phyloP scores from a whole-genome alignment of 441 rosid species.

The Corymbia calophylla region DNA sequence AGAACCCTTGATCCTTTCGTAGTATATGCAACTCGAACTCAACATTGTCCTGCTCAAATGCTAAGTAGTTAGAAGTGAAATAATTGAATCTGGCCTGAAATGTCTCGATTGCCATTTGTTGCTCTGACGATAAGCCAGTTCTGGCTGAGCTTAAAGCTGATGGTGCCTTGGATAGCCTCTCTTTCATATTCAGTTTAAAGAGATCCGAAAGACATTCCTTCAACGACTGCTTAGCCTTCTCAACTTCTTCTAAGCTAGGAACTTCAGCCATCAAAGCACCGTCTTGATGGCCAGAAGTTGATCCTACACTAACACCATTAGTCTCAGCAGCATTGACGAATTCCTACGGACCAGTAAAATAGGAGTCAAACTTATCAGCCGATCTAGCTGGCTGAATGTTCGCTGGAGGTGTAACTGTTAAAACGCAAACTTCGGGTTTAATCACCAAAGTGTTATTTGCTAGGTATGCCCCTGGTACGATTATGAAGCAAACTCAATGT shows the following conservation, averaged over 20 bases:
- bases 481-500: not conserved
- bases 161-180: not conserved
- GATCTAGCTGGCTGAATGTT: not conserved
- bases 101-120: not conserved
- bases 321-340: not conserved
- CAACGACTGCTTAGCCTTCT: not conserved
- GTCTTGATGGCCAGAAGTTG: not conserved
- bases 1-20: not conserved
- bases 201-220: not conserved
- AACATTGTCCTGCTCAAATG: not conserved
- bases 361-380: not conserved
- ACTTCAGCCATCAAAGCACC: not conserved
- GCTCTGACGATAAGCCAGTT: not conserved
- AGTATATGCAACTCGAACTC: slow-evolving; percentile 2
- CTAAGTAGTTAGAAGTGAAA: not conserved
- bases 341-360: not conserved
- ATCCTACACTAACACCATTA: not conserved
- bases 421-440: not conserved
- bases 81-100: not conserved
- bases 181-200: slow-evolving; percentile 2
- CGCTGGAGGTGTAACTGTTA: not conserved
- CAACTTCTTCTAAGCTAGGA: not conserved
- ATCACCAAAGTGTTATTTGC: not conserved
- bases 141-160: not conserved
- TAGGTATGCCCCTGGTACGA: not conserved